Evolutionary conservation across 2,329 filamentous ascomycete genomes (phyloP), one percentile per base, ranked within the genome.

Genomic region (Didymella glomerata): DNA sequence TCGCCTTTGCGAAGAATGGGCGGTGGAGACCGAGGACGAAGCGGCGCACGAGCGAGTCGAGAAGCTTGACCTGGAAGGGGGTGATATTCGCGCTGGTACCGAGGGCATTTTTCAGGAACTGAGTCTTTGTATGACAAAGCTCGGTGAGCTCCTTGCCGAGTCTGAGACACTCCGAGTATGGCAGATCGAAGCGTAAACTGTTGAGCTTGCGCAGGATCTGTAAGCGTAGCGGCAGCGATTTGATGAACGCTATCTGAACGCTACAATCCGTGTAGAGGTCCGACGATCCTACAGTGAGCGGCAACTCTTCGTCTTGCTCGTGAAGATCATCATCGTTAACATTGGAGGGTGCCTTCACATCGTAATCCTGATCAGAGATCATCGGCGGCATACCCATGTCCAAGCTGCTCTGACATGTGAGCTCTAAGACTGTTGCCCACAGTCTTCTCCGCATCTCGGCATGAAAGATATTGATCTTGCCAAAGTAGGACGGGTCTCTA

Each of bases 1-100:
- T 76, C 10, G 82, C 79, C 58, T 78, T 72, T 36, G 69, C 70
- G 36, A 79, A 79, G 66, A 82, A 86, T 0, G 81, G 76, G 8
- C 79, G 80, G 61, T 88, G 85, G 0, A 88, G 74, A 0, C 81
- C 78, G 14, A 88, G 79, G 2, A 87, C 65, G 65, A 86, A 87
- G 14, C 86, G 83, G 5, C 83, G 82, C 4, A 84, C 76, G 0
- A 84, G 74, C 40, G 83, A 81, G 48, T 86, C 81, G 25, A 85
- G 71, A 5, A 86, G 67, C 57, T 85, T 85, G 2, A 78, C 71
- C n/a, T 81, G 79, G 52, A 84, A 83, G 14, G 62, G 60, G 11
- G 63, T 65, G 20, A 62, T 59, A 3, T 48, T 51, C 10, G 50
- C 34, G 13, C 58, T 40, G 3, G 42, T n/a, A 6, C 27, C 25